These are phyloP conservation scores for Neurospora sp. DNA, from an alignment of 495 filamentous ascomycete genomes.

Conservation along the genomic window DNA sequence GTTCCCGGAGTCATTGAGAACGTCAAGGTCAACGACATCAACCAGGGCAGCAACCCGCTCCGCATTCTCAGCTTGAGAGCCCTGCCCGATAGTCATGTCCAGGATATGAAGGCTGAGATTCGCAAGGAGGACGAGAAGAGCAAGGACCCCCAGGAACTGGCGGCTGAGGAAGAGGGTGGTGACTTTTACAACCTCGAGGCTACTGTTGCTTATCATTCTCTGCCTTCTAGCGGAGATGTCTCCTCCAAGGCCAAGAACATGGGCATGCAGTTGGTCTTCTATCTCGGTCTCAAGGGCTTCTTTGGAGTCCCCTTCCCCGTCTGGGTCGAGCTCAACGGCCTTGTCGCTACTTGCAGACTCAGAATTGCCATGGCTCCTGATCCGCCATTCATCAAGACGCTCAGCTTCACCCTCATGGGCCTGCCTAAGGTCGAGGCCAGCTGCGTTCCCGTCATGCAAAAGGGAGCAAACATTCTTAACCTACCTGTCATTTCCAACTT, in stretches of 20 bases:
- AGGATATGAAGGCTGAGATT: slow-evolving; percentile 67
- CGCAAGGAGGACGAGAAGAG: slow-evolving; percentile 66
- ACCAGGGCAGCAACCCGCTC: slow-evolving; percentile 81
- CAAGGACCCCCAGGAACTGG: slow-evolving; percentile 79
- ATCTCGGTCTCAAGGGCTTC: slow-evolving; percentile 71
- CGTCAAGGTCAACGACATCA: slow-evolving; percentile 91
- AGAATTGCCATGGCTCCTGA: slow-evolving; percentile 79
- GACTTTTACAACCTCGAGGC: slow-evolving; percentile 92
- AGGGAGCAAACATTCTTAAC: slow-evolving; percentile 84
- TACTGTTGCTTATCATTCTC: slow-evolving; percentile 88
- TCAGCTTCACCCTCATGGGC: slow-evolving; percentile 91
- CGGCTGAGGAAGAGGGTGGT: slow-evolving; percentile 82
- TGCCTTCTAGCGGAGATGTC: slow-evolving; percentile 54
- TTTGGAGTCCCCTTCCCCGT: slow-evolving; percentile 87
- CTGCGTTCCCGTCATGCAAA: slow-evolving; percentile 85
- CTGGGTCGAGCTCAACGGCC: slow-evolving; percentile 75
- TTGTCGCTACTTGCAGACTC: slow-evolving; percentile 78
- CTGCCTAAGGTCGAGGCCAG: slow-evolving; percentile 79
- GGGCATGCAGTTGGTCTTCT: slow-evolving; percentile 91
- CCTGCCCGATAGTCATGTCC: slow-evolving; percentile 70
- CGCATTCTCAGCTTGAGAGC: slow-evolving; percentile 84
- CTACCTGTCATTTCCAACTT: slow-evolving; percentile 90
- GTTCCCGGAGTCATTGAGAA: slow-evolving; percentile 85
- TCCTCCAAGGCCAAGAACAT: slow-evolving; percentile 83
- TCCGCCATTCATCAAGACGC: slow-evolving; percentile 79